Evolutionary conservation across 495 filamentous ascomycete species (phyloP).

Genomic region (Penicillium fimorum): DNA sequence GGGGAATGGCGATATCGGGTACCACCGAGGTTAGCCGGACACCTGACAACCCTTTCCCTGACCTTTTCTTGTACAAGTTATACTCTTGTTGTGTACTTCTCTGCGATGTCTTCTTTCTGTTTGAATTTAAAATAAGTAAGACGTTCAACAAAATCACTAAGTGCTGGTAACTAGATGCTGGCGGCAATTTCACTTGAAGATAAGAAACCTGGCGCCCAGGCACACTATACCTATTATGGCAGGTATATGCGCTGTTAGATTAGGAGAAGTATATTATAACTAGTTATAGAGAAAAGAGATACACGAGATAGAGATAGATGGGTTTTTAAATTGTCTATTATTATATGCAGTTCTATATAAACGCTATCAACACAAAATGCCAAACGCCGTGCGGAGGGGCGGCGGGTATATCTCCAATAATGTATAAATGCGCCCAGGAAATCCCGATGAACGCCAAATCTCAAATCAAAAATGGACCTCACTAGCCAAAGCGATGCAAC

Average conservation of each 20-base stretch:
- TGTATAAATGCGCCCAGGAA: background rate
- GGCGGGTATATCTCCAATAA: slow-evolving; percentile 11
- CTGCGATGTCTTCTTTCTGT: background rate
- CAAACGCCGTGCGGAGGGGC: slow-evolving; percentile 3
- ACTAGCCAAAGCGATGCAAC: background rate
- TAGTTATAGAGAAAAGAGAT: background rate
- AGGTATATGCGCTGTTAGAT: slow-evolving; percentile 3
- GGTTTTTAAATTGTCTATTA: background rate
- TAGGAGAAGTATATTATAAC: background rate
- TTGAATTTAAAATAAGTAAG: background rate
- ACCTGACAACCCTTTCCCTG: slow-evolving; percentile 6
- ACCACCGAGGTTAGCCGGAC: slow-evolving; percentile 8
- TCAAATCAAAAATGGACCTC: background rate
- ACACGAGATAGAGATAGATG: background rate
- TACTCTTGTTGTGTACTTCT: background rate
- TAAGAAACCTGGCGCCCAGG: background rate
- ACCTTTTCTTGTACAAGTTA: background rate
- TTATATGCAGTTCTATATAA: slow-evolving; percentile 2
- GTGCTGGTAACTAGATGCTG: background rate
- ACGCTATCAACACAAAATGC: background rate
- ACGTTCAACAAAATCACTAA: background rate
- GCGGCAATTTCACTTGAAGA: background rate
- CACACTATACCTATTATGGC: background rate
- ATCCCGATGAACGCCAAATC: background rate
- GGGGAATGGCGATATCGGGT: slow-evolving; percentile 21